phyloP scores from a whole-genome alignment of 176 grass and related monocot species.

The Bonia amplexicaulis region DNA sequence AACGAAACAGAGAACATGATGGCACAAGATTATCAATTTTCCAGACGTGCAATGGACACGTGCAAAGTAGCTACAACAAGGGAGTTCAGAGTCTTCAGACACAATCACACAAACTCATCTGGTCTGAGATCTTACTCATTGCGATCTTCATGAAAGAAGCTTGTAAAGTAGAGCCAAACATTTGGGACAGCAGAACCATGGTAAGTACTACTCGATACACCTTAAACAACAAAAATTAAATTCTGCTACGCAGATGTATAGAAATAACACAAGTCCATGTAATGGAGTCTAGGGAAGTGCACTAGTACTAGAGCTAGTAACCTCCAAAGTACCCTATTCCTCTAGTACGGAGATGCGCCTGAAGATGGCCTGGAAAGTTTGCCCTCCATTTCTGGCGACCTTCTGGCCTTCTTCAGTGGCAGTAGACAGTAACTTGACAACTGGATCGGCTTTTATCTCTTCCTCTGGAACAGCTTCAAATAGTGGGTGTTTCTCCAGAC shows the following conservation, averaged over 20 bases:
- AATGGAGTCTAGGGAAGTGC: neutral
- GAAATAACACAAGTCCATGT: constrained; percentile 5
- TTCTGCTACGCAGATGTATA: constrained; percentile 5
- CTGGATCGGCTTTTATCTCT: constrained; percentile 52
- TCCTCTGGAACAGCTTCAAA: constrained; percentile 58
- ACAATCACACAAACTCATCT: neutral
- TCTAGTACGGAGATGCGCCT: constrained; percentile 52
- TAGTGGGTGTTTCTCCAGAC: constrained; percentile 76
- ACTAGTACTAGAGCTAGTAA: neutral
- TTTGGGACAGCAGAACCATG: neutral
- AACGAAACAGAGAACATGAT: neutral
- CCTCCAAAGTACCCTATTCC: neutral
- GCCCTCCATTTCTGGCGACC: constrained; percentile 81
- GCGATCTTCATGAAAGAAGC: neutral
- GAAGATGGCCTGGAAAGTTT: constrained; percentile 82
- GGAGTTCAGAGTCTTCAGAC: neutral
- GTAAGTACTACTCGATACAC: neutral
- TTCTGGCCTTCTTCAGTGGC: constrained; percentile 91
- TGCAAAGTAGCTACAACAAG: neutral
- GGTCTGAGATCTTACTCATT: neutral
- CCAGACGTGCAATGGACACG: neutral
- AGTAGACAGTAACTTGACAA: constrained; percentile 66
- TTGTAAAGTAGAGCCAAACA: neutral
- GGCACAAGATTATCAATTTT: neutral
- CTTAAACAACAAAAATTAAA: constrained; percentile 2